Evolutionary conservation across 2,329 filamentous ascomycete species (phyloP).

Genomic region (Phoma sp.): DNA sequence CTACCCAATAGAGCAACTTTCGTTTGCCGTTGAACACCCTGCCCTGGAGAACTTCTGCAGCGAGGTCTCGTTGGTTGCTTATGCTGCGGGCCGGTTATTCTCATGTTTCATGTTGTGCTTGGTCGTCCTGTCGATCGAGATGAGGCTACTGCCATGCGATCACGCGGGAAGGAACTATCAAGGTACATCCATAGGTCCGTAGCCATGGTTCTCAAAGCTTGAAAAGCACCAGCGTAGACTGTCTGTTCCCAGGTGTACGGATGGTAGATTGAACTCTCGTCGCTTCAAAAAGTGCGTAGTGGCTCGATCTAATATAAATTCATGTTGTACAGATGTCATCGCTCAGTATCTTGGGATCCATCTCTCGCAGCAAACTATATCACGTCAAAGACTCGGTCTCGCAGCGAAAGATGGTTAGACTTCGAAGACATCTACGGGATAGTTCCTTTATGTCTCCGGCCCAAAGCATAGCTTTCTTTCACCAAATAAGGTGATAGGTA

Average conservation of each 20-base stretch:
- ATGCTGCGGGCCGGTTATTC: too few species aligned
- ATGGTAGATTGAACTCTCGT: neutral
- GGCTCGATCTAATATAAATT: neutral
- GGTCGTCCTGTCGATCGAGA: too few species aligned
- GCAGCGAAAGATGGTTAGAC: neutral
- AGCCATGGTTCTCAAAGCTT: too few species aligned
- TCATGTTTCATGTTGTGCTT: too few species aligned
- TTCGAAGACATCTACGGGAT: neutral
- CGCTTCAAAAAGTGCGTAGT: neutral
- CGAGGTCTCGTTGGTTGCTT: too few species aligned
- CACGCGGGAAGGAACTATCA: too few species aligned
- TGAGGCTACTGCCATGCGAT: too few species aligned
- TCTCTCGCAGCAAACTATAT: neutral
- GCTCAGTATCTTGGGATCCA: neutral
- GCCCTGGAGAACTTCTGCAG: too few species aligned
- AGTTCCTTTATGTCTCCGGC: neutral
- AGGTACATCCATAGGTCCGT: too few species aligned
- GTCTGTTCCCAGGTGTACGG: neutral
- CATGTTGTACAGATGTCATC: neutral
- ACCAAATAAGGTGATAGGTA: neutral
- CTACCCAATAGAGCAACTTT: too few species aligned
- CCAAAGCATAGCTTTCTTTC: neutral
- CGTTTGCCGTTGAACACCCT: too few species aligned
- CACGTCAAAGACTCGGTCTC: neutral
- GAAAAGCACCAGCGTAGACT: neutral